Base-by-base conservation (phyloP, 805 yeast species). In the Kluyveromyces wickerhamii region DNA sequence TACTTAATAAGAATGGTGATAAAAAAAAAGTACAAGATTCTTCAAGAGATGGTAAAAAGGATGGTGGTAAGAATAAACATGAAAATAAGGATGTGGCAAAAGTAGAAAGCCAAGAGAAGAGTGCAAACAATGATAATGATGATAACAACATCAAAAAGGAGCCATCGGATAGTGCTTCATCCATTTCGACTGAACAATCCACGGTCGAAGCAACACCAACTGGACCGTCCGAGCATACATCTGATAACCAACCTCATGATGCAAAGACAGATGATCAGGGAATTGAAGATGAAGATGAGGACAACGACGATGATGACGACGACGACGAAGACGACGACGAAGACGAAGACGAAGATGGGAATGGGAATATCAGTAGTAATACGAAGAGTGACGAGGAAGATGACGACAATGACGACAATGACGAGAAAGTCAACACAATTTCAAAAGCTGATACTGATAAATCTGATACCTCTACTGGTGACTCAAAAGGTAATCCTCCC, bases 251-350 rank as follows among this genome's bases (percentile, higher is more conserved):
- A 20, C 8, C 29, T 21, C 6, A 22, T 17, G 10, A 21, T 24
- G 17, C 18, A 27, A 27, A 35, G 34, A 27, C 34, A 29, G 41
- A 29, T 38, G 43, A 20, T 37, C 38, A 36, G 41, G 45, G 33
- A 36, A 16, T 27, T 34, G 20, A 39, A 30, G 25, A 37, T 36
- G 29, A 38, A 40, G 32, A 28, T 10, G 24, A 27, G 10, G 30
- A 23, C 2, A 21, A 18, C 7, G 29, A 11, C 8, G 17, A 13
- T 6, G 29, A 22, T 17, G 22, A n/a, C n/a, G n/a, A n/a, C n/a
- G n/a, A n/a, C n/a, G n/a, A n/a, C n/a, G n/a, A n/a, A n/a, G n/a
- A n/a, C n/a, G n/a, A n/a, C n/a, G n/a, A n/a, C n/a, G n/a, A n/a
- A n/a, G n/a, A n/a, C n/a, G n/a, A n/a, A n/a, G n/a, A n/a, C n/a